These are phyloP conservation scores for Chlorella sorokiniana DNA, from an alignment of 139 green algal species.

Conservation along the genomic window DNA sequence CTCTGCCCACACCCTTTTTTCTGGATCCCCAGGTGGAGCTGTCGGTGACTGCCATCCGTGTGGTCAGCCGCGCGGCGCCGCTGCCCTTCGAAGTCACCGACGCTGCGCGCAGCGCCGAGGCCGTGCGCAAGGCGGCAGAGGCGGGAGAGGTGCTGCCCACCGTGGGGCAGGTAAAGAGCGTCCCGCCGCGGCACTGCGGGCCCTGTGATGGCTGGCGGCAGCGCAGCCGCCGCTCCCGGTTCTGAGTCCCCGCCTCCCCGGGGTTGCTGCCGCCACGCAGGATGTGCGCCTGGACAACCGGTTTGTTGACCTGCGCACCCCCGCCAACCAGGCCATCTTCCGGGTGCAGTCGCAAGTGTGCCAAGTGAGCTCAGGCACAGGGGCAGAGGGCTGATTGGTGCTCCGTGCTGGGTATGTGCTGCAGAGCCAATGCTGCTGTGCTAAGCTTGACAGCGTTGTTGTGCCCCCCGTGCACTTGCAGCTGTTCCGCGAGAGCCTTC, in stretches of 20 bases:
- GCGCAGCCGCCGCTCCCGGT: background rate
- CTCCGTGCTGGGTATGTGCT: background rate
- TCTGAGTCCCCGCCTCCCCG: background rate
- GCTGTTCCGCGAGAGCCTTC: constrained; percentile 87
- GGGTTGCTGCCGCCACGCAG: constrained; percentile 45
- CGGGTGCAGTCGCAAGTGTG: constrained; percentile 86
- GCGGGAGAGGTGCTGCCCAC: constrained; percentile 73
- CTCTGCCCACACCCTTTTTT: background rate
- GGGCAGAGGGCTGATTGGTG: background rate
- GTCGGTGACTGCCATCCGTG: constrained; percentile 61
- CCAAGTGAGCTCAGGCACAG: constrained; percentile 53
- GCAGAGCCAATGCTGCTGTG: background rate
- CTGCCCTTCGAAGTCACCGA: constrained; percentile 90
- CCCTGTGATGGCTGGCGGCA: too few species aligned
- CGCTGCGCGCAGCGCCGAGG: constrained; percentile 61
- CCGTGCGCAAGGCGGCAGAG: constrained; percentile 31
- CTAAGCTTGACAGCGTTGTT: background rate
- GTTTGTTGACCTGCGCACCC: constrained; percentile 94
- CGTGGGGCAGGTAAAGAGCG: constrained; percentile 70
- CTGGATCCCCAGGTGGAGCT: constrained; percentile 79
- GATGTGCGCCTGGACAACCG: constrained; percentile 92
- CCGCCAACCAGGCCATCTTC: constrained; percentile 99
- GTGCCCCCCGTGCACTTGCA: constrained; percentile 28
- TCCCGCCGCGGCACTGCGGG: too few species aligned
- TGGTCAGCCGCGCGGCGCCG: constrained; percentile 67